These are phyloP conservation scores for Candida labiduridarum DNA, from an alignment of 1,139 yeast genomes.

Conservation along the genomic window DNA sequence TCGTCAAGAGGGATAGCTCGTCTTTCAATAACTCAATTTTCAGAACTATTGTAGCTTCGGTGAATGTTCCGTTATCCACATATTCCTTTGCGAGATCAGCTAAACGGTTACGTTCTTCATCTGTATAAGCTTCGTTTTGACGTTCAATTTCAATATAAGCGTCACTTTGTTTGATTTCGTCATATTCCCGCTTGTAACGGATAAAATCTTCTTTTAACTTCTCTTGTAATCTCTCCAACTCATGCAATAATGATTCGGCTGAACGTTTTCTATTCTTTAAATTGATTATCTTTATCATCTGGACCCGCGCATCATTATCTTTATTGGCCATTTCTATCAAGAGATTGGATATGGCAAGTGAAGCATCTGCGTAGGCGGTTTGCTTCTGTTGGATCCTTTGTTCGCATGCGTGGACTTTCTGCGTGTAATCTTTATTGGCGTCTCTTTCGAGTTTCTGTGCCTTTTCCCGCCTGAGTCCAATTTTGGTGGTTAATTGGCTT, in stretches of 20 bases:
- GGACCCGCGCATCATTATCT: conserved; percentile 24
- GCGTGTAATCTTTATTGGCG: conserved; percentile 31
- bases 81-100: conserved; percentile 48
- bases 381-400: conserved; percentile 27
- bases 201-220: conserved; percentile 35
- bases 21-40: conserved; percentile 40
- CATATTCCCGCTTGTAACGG: conserved; percentile 43
- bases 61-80: conserved; percentile 42
- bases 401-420: conserved; percentile 27
- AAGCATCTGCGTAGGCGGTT: conserved; percentile 20
- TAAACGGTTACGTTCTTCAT: conserved; percentile 45
- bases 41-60: conserved; percentile 34
- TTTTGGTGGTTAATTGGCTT: conserved; percentile 22
- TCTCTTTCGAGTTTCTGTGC: conserved; percentile 28
- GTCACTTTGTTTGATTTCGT: conserved; percentile 45
- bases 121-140: conserved; percentile 41
- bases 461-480: conserved; percentile 24
- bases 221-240: conserved; percentile 34
- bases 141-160: conserved; percentile 45
- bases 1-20: conserved; percentile 39
- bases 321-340: conserved; percentile 22
- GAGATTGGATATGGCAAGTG: conserved; percentile 16
- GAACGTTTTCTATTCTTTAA: conserved; percentile 36
- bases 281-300: conserved; percentile 29
- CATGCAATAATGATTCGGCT: conserved; percentile 32